A percentile compares a stretch with the other conserved stretches of the same genome.
Evolutionary conservation across 2,329 filamentous ascomycete species (phyloP).

Genomic region (Botrytis medusae): DNA sequence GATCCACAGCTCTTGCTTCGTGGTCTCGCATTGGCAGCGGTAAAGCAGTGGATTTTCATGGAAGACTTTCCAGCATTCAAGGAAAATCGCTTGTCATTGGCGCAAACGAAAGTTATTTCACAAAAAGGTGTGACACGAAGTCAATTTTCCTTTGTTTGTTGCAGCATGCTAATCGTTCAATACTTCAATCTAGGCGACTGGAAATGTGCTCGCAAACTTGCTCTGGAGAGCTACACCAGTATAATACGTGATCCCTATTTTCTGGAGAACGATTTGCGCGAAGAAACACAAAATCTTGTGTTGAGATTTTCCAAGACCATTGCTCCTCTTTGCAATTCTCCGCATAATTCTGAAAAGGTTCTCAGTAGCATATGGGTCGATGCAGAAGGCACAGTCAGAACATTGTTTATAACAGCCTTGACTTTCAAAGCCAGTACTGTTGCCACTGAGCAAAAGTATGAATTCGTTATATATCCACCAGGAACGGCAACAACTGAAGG

Average conservation of each 20-base stretch:
- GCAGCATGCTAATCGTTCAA: neutral
- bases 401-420: constrained; percentile 9
- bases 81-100: neutral
- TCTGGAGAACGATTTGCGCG: neutral
- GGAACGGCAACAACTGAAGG: neutral
- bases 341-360: constrained; percentile 1
- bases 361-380: neutral
- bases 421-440: constrained; percentile 1
- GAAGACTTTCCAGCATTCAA: neutral
- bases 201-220: constrained; percentile 7
- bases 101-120: neutral
- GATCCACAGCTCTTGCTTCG: constrained; percentile 2
- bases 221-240: neutral
- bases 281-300: neutral
- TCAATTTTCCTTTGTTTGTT: neutral
- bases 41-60: neutral
- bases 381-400: neutral
- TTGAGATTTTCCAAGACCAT: constrained; percentile 3
- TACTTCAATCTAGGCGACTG: neutral
- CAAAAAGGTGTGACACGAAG: neutral
- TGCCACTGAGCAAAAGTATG: neutral
- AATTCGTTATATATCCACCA: neutral
- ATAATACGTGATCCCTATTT: constrained; percentile 8
- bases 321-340: neutral
- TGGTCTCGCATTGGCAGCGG: constrained; percentile 3